phyloP scores from a whole-genome alignment of 2,329 filamentous ascomycete genomes.

The Arachnomyces sp. region DNA sequence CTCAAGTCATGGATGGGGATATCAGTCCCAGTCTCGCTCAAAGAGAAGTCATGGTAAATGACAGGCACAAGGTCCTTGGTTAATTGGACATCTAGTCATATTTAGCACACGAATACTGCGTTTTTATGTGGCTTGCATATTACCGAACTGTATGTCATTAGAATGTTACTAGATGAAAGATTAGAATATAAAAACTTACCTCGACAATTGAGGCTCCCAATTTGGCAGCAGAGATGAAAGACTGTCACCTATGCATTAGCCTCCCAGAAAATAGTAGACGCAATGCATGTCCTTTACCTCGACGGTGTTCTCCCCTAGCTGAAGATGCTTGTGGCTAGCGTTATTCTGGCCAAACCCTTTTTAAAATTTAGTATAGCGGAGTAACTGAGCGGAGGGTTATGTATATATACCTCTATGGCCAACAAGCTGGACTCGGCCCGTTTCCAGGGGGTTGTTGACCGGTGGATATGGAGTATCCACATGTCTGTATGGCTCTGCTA shows the following conservation, averaged over 20 bases:
- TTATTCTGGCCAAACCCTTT: conserved; percentile 23
- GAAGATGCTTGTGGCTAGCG: conserved; percentile 21
- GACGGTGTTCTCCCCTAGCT: conserved; percentile 34
- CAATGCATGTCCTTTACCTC: conserved; percentile 13
- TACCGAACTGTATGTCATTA: conserved; percentile 15
- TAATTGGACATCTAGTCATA: conserved; percentile 31
- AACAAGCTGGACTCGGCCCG: conserved; percentile 16
- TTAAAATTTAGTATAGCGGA: background rate
- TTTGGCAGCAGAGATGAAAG: conserved; percentile 27
- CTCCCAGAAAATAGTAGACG: background rate
- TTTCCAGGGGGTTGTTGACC: conserved; percentile 1
- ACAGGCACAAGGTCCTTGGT: conserved; percentile 35
- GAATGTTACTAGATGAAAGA: background rate
- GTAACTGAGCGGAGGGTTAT: background rate
- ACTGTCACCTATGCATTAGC: conserved; percentile 14
- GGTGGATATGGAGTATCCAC: conserved; percentile 1
- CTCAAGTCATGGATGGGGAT: conserved; percentile 33
- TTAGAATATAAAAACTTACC: conserved; percentile 13
- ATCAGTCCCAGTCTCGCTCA: conserved; percentile 38
- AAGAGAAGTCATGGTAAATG: conserved; percentile 37
- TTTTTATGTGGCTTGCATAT: background rate
- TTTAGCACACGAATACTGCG: conserved; percentile 2
- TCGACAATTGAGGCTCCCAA: conserved; percentile 30
- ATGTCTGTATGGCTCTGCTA: conserved; percentile 19
- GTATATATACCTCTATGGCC: conserved; percentile 26